phyloP scores from a whole-genome alignment of 2,329 filamentous ascomycete species.

The Diaporthe aspalathi region DNA sequence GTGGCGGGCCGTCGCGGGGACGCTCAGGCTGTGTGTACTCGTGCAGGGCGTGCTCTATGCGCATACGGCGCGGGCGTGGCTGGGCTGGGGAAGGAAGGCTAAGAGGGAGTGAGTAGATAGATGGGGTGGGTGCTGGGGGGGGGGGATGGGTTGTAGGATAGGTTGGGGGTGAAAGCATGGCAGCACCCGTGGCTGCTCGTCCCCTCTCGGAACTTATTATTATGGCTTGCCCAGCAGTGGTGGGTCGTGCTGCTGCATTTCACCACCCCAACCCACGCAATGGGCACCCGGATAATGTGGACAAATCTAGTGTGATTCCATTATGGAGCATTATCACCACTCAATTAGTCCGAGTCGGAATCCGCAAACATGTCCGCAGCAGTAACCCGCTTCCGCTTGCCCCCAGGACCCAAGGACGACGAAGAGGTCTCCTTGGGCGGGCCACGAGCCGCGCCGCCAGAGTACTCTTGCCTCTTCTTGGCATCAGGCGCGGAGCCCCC shows the following conservation, averaged over 20 bases:
- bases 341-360: constrained; percentile 59
- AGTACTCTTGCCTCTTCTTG: constrained; percentile 43
- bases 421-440: constrained; percentile 44
- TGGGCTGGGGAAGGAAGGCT: neutral
- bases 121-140: no score
- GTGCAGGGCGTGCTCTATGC: neutral
- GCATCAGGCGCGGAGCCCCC: constrained; percentile 15
- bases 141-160: neutral
- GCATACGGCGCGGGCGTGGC: neutral
- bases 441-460: constrained; percentile 41
- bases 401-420: constrained; percentile 44
- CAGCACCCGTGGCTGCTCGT: neutral
- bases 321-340: neutral
- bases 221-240: no score
- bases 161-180: neutral
- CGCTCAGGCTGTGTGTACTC: neutral
- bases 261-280: neutral
- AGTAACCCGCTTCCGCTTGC: constrained; percentile 71
- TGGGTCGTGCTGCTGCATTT: neutral
- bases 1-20: no score
- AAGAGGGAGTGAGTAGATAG: neutral
- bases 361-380: constrained; percentile 91
- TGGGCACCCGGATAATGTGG: neutral
- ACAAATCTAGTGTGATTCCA: neutral
- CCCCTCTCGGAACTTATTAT: neutral